Evolutionary conservation across 306 rosid genomes (phyloP), one percentile per base, ranked within the genome.

Genomic region (Oemleria cerasiformis): DNA sequence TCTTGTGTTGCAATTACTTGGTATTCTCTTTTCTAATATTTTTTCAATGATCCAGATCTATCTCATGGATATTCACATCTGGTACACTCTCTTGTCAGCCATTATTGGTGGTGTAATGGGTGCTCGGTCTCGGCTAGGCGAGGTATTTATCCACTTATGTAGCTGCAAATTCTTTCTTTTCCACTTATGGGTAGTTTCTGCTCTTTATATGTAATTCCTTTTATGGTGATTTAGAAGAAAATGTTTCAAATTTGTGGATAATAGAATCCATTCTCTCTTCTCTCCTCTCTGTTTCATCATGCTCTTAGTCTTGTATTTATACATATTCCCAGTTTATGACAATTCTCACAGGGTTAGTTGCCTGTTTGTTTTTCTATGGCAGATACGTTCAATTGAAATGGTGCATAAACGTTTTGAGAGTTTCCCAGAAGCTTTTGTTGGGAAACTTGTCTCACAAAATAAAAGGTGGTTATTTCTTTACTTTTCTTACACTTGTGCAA

Each of bases 311-410:
- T 60, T 43, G 14, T 65, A 4, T 6, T 45, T 43, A 17, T 67
- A 11, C 23, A 13, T 50, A 34, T 47, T 58, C 17, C 36, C 30
- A 17, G 23, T 67, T 76, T 63, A 15, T 57, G 68, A 40, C 36
- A 66, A 63, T 58, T 71, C 69, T 57, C 67, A 40, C 38, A 62
- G 10, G 25, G 34, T 67, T 71, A 47, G 60, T 67, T 83, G 67
- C 38, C 38, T 77, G 50, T 54, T 54, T 74, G 57, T 76, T 75
- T 63, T 67, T 50, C 74, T 79, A 39, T 73, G 73, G 70, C 87
- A 94, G 99, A 94, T 94, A 82, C 99, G 99, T 56, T 87, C 97
- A 71, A 87, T 91, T 76, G 97, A 91, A 80, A 94, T 94, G 99
- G 91, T 94, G 75, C 97, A 94, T 63, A 94, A 87, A 71, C 99